Evolutionary conservation across 148 eudicot genomes (phyloP), one percentile per base, ranked within the genome.

Genomic region (Rhododendron henanense): DNA sequence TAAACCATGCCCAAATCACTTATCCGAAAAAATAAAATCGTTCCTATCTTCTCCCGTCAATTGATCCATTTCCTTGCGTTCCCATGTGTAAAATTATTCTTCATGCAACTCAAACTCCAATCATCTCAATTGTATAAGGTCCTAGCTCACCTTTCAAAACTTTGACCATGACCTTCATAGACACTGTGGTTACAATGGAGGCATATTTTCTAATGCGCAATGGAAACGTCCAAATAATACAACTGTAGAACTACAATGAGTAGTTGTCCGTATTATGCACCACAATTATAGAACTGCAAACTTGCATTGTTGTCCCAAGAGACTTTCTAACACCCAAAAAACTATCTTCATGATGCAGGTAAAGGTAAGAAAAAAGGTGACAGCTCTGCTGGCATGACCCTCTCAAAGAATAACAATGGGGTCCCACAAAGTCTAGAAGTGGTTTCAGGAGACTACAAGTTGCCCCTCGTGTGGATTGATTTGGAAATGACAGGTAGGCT

Each of bases 401-500:
- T 81, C 50, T 81, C 44, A 19, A 89, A 87, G 86, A 88, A 85
- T 85, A 93, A 89, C 79, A 88, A 84, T 79, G 82, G 76, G 69
- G 84, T 76, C 84, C 85, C 87, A 87, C 86, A 87, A 50, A 83
- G 63, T 28, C n/a, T 37, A 35, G 88, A 81, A 90, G 63, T 73
- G 44, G 48, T 63, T 71, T 57, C 81, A 44, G 81, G 76, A 69
- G 89, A 87, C 51, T 94, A 85, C 86, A 92, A 83, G 88, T 82
- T 91, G 85, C 98, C 98, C 7, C 96, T 95, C 45, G 97, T 94
- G 84, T 95, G 98, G 98, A 95, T 95, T 88, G 96, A 95, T 88
- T 82, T 95, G 87, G 97, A 94, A 92, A 95, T 93, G 95, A 94
- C 98, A 51, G 97, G 98, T 94, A 87, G 78, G 90, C 69, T 53